Base-by-base conservation (phyloP, 2,329 filamentous ascomycete genomes). In the Coniochaeta sp. region DNA sequence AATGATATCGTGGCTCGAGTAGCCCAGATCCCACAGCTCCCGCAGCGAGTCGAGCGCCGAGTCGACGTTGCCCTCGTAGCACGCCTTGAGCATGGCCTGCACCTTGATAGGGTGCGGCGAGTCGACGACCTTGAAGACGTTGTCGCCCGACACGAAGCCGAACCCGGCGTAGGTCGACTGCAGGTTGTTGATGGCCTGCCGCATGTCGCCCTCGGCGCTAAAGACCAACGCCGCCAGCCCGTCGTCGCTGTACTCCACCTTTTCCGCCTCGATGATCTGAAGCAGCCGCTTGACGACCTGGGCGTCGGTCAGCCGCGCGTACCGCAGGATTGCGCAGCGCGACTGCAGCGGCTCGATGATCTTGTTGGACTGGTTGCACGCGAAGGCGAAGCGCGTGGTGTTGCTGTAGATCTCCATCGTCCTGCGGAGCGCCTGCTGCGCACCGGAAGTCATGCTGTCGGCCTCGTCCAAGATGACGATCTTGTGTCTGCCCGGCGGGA, bases 391-490 rank as follows among this genome's bases (percentile, higher is more conserved):
- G 61, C 95, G 85, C 2, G 95, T 99, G 1, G 95, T 99, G 64
- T 92, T 89, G 47, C 91, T 96, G 78, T 98, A 98, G 58, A 98
- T 99, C 74, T 99, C 95, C 95, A 99, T 99, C 0, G 95, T 99
- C 63, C 95, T 83, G 66, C 95, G 86, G 38, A 99, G 83, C 22
- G 95, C 95, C 76, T 98, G 95, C 73, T 99, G 95, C 2, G 95
- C 95, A 58, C 95, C 95, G 26, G 90, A 90, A 0, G 95, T 99
- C 95, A 99, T 99, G 73, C 89, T 93, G 81, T 99, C 95, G 61
- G 95, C 95, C 79, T 99, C 95, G 74, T 99, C 95, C 60, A 99
- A 86, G 66, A 99, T 98, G 57, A 99, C 91, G 57, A 99, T 81
- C 79, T 99, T 99, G 74, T 99, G 95, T 59, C 93, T 85, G 9